Conservation (phyloP, 306 rosid species). For the Nissolia schottii region DNA sequence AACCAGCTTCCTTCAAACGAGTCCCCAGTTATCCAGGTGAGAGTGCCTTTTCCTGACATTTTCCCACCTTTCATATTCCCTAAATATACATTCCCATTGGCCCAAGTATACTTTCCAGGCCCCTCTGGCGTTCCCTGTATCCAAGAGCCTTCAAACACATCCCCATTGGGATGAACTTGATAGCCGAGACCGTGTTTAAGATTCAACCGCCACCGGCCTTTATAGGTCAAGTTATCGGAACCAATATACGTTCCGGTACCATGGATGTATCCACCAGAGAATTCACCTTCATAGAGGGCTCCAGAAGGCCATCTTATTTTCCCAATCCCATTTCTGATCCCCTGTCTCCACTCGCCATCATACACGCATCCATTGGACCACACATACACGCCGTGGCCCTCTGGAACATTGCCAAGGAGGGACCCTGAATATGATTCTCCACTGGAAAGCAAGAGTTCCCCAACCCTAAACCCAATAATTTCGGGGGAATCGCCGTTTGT, state of each 20-base stretch:
- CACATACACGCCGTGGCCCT: slow-evolving; percentile 61
- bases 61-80: slow-evolving; percentile 86
- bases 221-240: slow-evolving; percentile 55
- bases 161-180: slow-evolving; percentile 73
- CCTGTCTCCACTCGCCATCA: slow-evolving; percentile 87
- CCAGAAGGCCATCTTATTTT: slow-evolving; percentile 66
- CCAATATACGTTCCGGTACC: slow-evolving; percentile 67
- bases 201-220: slow-evolving; percentile 81
- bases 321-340: slow-evolving; percentile 75
- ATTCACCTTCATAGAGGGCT: slow-evolving; percentile 69
- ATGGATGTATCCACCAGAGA: slow-evolving; percentile 80
- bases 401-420: slow-evolving; percentile 65
- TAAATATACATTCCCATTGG: slow-evolving; percentile 67
- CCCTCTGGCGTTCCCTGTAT: slow-evolving; percentile 82
- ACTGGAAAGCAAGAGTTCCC: slow-evolving; percentile 55
- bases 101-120: slow-evolving; percentile 87
- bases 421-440: slow-evolving; percentile 69
- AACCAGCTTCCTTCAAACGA: slow-evolving; percentile 86
- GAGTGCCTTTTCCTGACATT: slow-evolving; percentile 89
- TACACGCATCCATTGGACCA: slow-evolving; percentile 77
- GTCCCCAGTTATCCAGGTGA: slow-evolving; percentile 76
- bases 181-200: slow-evolving; percentile 82
- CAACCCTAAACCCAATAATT: slow-evolving; percentile 49
- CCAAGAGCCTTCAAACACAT: slow-evolving; percentile 85
- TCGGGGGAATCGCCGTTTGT: slow-evolving; percentile 58